Base-by-base conservation (phyloP, 768 basidiomycete genomes). In the Sarcomyxa edulis region DNA sequence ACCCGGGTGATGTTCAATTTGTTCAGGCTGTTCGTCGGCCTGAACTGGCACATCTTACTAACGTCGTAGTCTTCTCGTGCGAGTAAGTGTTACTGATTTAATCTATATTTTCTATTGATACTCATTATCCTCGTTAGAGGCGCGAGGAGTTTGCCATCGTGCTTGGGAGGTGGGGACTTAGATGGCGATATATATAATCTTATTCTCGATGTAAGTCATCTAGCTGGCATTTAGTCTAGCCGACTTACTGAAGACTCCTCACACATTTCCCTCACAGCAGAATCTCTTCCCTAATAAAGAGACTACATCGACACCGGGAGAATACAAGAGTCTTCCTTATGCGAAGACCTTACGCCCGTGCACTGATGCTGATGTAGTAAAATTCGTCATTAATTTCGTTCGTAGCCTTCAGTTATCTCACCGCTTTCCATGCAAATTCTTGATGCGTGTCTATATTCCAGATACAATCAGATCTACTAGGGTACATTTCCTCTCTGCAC, bases 181-280 rank as follows among this genome's bases (percentile, higher is more conserved):
- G 74, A 76, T 45, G 74, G 72, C 4, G 72, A 74, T 37, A 64
- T 69, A 15, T 76, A 70, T 38, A 72, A 71, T 48, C 27, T 73
- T n/a, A 66, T 71, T 32, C 53, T 64, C 25, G 61, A 69, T 39
- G 68, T 69, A 26, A 46, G 58, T 51, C 35, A 6, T 24, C 14
- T 14, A 4, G 14, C 43, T 41, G 28, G 26, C 22, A 11, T 37
- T 7, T 26, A 19, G 26, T 20, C 32, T 47, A 18, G 26, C 14
- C 15, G 32, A 4, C 1, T 32, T 8, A 30, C 21, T 16, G 14
- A 14, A 9, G n/a, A 18, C 28, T 40, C 4, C 32, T 50, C 10
- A 42, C 32, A 29, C 32, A n/a, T n/a, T n/a, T n/a, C 34, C 9
- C 25, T 25, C 12, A 30, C 31, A 64, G 64, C 55, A 52, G 23